Percentiles rank a stretch among this genome's conserved stretches.
These are phyloP conservation scores for Penicillium maclennaniae DNA, from an alignment of 495 filamentous ascomycete species.

Conservation along the genomic window DNA sequence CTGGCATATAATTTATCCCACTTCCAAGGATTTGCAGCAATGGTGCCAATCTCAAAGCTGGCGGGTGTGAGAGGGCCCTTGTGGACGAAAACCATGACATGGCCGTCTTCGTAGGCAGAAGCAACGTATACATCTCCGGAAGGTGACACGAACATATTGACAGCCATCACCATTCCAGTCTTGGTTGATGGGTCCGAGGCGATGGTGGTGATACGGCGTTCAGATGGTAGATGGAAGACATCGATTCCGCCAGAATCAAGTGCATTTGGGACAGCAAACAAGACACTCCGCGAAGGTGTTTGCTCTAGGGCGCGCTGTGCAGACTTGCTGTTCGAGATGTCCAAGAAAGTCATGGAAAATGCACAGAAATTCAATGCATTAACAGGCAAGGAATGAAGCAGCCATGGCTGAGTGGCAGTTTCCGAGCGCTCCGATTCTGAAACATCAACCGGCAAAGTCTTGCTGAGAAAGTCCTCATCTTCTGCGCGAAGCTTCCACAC, in stretches of 20 bases:
- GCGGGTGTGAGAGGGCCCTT: conserved; percentile 18
- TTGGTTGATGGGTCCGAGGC: conserved; percentile 52
- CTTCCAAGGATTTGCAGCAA: conserved; percentile 25
- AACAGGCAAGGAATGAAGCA: conserved; percentile 76
- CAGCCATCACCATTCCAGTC: conserved; percentile 89
- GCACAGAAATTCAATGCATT: conserved; percentile 96
- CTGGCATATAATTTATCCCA: conserved; percentile 66
- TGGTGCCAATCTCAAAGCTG: conserved; percentile 7
- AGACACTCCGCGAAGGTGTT: conserved; percentile 26
- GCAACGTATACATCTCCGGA: conserved; percentile 46
- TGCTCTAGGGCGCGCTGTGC: neutral
- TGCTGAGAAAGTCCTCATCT: conserved; percentile 59
- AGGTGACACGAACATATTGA: conserved; percentile 51
- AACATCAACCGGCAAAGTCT: conserved; percentile 63
- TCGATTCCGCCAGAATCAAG: conserved; percentile 76
- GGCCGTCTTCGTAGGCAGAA: conserved; percentile 86
- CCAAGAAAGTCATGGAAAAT: conserved; percentile 56
- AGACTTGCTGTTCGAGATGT: neutral
- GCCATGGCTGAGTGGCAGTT: conserved; percentile 64
- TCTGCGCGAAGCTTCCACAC: conserved; percentile 70
- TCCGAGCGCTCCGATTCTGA: conserved; percentile 20
- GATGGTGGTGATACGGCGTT: conserved; percentile 64
- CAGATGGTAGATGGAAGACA: conserved; percentile 78
- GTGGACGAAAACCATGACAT: conserved; percentile 55
- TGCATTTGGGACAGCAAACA: conserved; percentile 75